A percentile compares a stretch with the other conserved stretches of the same genome.
phyloP scores from a whole-genome alignment of 805 yeast genomes.

The Nakazawaea ishiwadae region DNA sequence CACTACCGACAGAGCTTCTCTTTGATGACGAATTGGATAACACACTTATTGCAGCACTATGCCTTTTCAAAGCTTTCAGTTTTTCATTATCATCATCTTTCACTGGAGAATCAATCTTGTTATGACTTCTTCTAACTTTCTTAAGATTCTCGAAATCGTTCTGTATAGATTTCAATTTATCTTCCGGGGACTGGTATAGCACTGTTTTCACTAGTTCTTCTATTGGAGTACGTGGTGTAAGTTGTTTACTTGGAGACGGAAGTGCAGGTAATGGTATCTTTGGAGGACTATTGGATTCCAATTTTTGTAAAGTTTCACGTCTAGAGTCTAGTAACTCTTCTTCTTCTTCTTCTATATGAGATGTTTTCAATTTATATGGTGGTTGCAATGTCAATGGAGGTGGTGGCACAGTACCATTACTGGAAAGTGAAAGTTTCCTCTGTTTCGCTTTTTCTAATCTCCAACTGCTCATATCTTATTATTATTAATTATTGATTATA shows the following conservation, averaged over 20 bases:
- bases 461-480: no score
- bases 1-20: not conserved
- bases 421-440: not conserved
- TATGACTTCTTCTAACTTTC: not conserved
- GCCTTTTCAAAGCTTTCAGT: not conserved
- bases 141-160: not conserved
- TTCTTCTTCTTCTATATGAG: no score
- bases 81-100: not conserved
- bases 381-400: no score
- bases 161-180: not conserved
- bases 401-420: no score
- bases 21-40: not conserved
- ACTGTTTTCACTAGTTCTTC: not conserved
- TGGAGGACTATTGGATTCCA: not conserved
- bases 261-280: not conserved
- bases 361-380: no score
- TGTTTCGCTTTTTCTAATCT: not conserved
- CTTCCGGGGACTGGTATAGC: not conserved
- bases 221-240: not conserved
- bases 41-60: not conserved
- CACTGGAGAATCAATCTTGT: not conserved
- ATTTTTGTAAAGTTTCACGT: no score
- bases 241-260: not conserved
- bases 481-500: no score
- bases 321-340: no score